phyloP scores from a whole-genome alignment of 2,329 filamentous ascomycete genomes.

The Claviceps quebecensis region DNA sequence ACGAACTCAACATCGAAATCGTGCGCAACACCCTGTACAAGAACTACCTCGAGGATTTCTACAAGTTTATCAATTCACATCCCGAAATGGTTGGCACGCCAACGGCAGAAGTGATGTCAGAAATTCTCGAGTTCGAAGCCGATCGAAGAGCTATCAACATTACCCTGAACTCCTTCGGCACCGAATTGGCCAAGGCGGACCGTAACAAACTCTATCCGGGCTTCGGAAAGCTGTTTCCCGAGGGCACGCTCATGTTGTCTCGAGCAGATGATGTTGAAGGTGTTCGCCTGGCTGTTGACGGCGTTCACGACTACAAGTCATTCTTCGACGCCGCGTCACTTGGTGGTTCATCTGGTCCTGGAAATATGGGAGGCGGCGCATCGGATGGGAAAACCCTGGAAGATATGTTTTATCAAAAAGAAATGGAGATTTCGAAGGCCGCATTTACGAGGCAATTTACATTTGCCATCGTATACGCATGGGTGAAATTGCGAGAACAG shows the following conservation, averaged over 20 bases:
- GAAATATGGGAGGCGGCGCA: constrained; percentile 72
- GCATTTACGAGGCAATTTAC: constrained; percentile 96
- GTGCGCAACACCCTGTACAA: constrained; percentile 98
- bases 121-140: constrained; percentile 92
- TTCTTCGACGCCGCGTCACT: constrained; percentile 90
- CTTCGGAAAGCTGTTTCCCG: constrained; percentile 83
- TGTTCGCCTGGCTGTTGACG: constrained; percentile 84
- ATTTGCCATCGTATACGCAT: constrained; percentile 87
- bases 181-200: constrained; percentile 84
- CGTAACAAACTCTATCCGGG: constrained; percentile 91
- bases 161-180: constrained; percentile 96
- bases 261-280: constrained; percentile 90
- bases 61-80: constrained; percentile 84
- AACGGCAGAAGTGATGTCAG: constrained; percentile 87
- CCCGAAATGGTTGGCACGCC: constrained; percentile 77
- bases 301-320: constrained; percentile 80
- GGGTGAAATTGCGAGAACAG: constrained; percentile 96
- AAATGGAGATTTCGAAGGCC: constrained; percentile 95
- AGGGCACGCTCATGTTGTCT: constrained; percentile 88
- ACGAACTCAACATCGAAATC: constrained; percentile 98
- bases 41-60: constrained; percentile 97
- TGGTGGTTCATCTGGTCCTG: constrained; percentile 55
- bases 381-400: constrained; percentile 81
- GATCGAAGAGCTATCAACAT: constrained; percentile 97
- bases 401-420: constrained; percentile 97